These are phyloP conservation scores for Penicillium polonicum DNA, from an alignment of 2,329 filamentous ascomycete genomes.

Conservation along the genomic window DNA sequence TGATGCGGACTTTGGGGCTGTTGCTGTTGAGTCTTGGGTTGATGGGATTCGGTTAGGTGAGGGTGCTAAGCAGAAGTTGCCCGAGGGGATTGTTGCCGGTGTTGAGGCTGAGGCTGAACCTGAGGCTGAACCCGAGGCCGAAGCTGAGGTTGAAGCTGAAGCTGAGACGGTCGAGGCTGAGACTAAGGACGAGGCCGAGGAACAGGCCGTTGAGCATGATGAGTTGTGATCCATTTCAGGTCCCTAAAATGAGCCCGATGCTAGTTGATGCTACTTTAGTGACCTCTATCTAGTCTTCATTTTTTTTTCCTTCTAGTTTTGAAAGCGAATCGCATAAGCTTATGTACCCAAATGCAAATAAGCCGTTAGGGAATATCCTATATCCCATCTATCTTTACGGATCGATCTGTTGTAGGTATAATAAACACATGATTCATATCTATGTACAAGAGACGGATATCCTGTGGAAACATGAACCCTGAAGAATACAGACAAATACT, in stretches of 20 bases:
- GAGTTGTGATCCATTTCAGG: conserved; percentile 38
- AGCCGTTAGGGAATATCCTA: background rate
- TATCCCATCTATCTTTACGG: background rate
- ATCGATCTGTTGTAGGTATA: background rate
- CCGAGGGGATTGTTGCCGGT: conserved; percentile 56
- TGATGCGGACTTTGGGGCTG: conserved; percentile 50
- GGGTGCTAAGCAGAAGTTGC: conserved; percentile 73
- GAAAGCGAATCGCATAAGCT: conserved; percentile 3
- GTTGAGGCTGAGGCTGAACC: conserved; percentile 25
- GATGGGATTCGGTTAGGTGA: conserved; percentile 90
- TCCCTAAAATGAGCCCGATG: background rate
- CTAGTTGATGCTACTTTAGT: background rate
- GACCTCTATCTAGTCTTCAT: background rate
- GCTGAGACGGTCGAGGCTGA: conserved; percentile 21
- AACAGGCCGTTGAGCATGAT: conserved; percentile 45
- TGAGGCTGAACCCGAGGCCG: conserved; percentile 6
- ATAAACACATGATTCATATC: conserved; percentile 20
- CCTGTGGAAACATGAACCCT: conserved; percentile 10
- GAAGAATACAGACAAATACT: conserved; percentile 13
- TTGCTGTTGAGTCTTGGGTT: conserved; percentile 77
- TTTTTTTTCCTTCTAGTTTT: background rate
- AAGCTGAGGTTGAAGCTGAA: conserved; percentile 41
- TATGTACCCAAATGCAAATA: conserved; percentile 3
- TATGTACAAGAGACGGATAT: conserved; percentile 23
- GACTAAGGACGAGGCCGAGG: conserved; percentile 35